These are phyloP conservation scores for Lentinula edodes DNA, from an alignment of 768 basidiomycete genomes.

Conservation along the genomic window DNA sequence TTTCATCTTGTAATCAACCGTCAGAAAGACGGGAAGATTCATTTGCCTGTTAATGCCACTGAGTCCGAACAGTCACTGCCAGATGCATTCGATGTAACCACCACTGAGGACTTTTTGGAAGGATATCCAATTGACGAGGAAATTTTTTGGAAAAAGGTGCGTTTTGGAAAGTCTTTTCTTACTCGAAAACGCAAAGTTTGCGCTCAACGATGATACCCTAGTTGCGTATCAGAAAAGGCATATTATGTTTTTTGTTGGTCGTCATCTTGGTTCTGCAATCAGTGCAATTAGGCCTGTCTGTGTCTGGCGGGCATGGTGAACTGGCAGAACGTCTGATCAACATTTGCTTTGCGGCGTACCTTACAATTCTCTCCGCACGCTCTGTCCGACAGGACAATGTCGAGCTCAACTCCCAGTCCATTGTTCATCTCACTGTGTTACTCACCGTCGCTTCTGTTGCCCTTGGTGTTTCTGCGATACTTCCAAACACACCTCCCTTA, in stretches of 20 bases:
- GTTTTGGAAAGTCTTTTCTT: conserved; percentile 11
- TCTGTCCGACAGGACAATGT: conserved; percentile 44
- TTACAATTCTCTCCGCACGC: conserved; percentile 42
- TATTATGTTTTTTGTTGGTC: conserved; percentile 40
- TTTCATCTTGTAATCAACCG: conserved; percentile 22
- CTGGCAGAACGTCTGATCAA: conserved; percentile 39
- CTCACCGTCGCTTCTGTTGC: conserved; percentile 42
- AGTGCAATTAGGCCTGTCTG: conserved; percentile 50
- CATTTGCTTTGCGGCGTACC: conserved; percentile 53
- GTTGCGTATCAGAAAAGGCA: conserved; percentile 57
- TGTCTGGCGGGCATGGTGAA: conserved; percentile 25
- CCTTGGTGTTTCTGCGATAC: conserved; percentile 44
- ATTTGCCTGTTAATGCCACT: conserved; percentile 33
- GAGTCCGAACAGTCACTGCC: conserved; percentile 17
- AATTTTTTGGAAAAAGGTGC: conserved; percentile 54
- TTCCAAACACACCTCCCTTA: conserved; percentile 42
- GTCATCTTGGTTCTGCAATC: conserved; percentile 45
- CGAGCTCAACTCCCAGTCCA: conserved; percentile 39
- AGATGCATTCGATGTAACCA: conserved; percentile 71
- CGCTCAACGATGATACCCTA: conserved; percentile 16
- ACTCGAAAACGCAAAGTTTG: neutral
- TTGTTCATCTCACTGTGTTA: conserved; percentile 58
- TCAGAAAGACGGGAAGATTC: conserved; percentile 44
- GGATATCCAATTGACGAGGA: conserved; percentile 60
- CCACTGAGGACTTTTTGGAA: conserved; percentile 62